Evolutionary conservation across 495 filamentous ascomycete genomes (phyloP).

Genomic region (Hapsidospora chrysogenum): DNA sequence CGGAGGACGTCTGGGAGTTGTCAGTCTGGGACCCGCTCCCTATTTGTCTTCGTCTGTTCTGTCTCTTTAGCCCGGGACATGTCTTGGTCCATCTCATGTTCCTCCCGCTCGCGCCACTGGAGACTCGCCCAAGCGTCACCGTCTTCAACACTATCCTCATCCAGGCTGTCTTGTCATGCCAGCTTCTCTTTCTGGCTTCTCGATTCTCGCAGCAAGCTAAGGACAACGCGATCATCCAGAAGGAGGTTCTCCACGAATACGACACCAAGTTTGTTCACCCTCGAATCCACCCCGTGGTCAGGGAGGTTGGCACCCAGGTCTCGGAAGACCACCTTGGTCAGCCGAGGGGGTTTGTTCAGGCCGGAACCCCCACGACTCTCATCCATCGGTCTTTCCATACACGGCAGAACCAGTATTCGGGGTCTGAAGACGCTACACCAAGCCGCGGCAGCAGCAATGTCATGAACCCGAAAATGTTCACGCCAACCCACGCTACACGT

Average conservation of each 20-base stretch:
- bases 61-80: conserved; percentile 84
- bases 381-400: conserved; percentile 72
- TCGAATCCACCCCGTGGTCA: conserved; percentile 57
- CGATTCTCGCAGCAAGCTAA: conserved; percentile 72
- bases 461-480: conserved; percentile 16
- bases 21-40: conserved; percentile 86
- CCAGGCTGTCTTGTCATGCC: conserved; percentile 53
- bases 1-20: conserved; percentile 88
- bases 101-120: conserved; percentile 56
- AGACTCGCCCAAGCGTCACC: conserved; percentile 67
- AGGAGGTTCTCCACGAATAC: conserved; percentile 88
- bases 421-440: conserved; percentile 40
- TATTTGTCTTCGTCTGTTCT: conserved; percentile 67
- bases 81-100: conserved; percentile 76
- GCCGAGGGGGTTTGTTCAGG: conserved; percentile 40
- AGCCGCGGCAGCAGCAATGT: conserved; percentile 5
- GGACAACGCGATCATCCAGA: conserved; percentile 68
- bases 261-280: conserved; percentile 92
- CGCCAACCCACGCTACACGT: conserved; percentile 10
- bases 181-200: conserved; percentile 52
- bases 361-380: conserved; percentile 61
- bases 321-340: conserved; percentile 26
- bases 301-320: conserved; percentile 72
- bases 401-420: conserved; percentile 71
- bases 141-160: conserved; percentile 66